These are phyloP conservation scores for Zasmidium angulare DNA, from an alignment of 2,329 filamentous ascomycete species.

Conservation along the genomic window DNA sequence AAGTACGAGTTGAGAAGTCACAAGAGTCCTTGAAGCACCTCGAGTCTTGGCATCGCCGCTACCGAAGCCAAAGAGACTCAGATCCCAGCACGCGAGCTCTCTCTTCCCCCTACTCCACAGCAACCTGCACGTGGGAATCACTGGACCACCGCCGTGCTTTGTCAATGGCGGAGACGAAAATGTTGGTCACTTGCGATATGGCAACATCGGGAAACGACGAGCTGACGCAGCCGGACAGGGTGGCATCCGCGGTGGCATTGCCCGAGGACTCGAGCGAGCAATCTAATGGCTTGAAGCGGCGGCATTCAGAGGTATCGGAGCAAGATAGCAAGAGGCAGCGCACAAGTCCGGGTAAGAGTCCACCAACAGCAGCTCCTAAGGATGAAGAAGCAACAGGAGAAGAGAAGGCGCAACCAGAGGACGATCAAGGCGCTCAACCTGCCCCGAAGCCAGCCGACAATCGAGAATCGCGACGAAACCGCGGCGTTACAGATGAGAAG, in stretches of 20 bases:
- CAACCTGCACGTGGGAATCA: background rate
- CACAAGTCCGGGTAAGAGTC: conserved; percentile 32
- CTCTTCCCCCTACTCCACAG: background rate
- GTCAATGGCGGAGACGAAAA: background rate
- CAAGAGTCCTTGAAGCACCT: background rate
- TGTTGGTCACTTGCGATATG: background rate
- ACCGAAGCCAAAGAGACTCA: background rate
- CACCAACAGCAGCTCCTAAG: conserved; percentile 19
- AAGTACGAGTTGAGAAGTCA: background rate
- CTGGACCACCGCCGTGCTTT: background rate
- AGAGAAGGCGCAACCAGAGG: conserved; percentile 4
- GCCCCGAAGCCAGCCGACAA: conserved; percentile 10
- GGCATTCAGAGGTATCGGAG: conserved; percentile 23
- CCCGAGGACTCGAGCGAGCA: conserved; percentile 14
- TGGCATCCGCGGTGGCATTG: conserved; percentile 15
- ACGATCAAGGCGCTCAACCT: conserved; percentile 7
- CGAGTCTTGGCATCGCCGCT: background rate
- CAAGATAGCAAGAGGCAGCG: conserved; percentile 31
- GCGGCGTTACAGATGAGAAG: conserved; percentile 63
- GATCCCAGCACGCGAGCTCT: background rate
- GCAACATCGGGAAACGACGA: background rate
- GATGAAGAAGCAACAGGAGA: conserved; percentile 3
- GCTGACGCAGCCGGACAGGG: conserved; percentile 3
- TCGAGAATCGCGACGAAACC: conserved; percentile 24
- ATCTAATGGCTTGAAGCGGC: conserved; percentile 28